Evolutionary conservation across 1,284 basidiomycete genomes (phyloP).

Genomic region (Ustilago loliicola): DNA sequence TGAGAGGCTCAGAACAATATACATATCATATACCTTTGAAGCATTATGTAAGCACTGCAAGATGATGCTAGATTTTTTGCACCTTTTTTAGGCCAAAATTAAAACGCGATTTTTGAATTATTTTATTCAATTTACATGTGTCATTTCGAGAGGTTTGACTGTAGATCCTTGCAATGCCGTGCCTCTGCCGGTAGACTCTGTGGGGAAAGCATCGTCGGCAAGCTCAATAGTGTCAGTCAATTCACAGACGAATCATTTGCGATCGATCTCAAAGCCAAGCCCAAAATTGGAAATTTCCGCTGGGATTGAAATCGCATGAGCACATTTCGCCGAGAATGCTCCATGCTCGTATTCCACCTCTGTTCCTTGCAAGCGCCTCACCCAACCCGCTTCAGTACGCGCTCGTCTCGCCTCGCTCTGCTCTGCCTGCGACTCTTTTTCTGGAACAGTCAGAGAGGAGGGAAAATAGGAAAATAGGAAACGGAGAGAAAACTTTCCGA

Average conservation of each 20-base stretch:
- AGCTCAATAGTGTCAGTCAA: neutral
- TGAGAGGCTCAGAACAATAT: too few relatives aligned
- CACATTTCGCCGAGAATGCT: conserved; percentile 25
- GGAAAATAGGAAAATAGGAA: neutral
- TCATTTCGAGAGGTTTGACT: too few relatives aligned
- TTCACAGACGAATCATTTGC: neutral
- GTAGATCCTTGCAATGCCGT: neutral
- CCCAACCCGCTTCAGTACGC: neutral
- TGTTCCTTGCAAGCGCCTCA: neutral
- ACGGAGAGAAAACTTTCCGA: conserved; percentile 32
- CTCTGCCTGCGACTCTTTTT: neutral
- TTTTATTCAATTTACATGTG: too few relatives aligned
- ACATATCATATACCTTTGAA: too few relatives aligned
- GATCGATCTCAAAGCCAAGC: neutral
- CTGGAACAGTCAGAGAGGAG: neutral
- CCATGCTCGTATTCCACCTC: conserved; percentile 7
- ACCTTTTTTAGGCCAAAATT: too few relatives aligned
- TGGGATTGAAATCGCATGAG: conserved; percentile 11
- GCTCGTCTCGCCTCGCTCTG: neutral
- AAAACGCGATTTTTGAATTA: too few relatives aligned
- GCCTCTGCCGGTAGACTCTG: neutral
- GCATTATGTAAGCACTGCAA: too few relatives aligned
- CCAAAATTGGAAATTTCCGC: neutral
- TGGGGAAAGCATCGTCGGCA: neutral
- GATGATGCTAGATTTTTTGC: too few relatives aligned